Conservation (phyloP, 129 eudicot genomes). For the Lonicera japonica region DNA sequence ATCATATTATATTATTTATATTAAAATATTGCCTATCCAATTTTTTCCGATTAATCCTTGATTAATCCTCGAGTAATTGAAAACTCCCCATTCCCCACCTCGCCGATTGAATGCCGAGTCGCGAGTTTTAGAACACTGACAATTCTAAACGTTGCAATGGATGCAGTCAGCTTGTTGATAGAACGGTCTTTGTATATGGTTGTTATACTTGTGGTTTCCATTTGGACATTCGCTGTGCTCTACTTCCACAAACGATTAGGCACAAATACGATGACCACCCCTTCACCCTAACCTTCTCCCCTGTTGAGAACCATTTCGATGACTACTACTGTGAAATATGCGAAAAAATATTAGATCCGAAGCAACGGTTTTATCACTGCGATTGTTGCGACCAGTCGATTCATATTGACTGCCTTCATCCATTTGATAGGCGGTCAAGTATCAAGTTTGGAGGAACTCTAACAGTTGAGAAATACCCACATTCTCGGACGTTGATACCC, state of each 20-base stretch:
- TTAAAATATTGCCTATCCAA: too few species aligned
- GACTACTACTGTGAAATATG: constrained; percentile 4
- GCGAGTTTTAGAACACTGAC: too few species aligned
- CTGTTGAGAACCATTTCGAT: neutral
- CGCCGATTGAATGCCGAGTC: too few species aligned
- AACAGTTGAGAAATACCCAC: too few species aligned
- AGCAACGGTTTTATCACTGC: neutral
- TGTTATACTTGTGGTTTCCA: neutral
- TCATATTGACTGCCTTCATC: neutral
- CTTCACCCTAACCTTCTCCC: neutral
- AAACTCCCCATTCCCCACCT: too few species aligned
- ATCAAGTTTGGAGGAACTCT: neutral
- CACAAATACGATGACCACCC: constrained; percentile 1
- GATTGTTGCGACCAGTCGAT: neutral
- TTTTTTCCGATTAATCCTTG: too few species aligned
- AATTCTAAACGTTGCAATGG: neutral
- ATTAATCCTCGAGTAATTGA: too few species aligned
- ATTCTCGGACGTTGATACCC: too few species aligned
- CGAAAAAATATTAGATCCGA: neutral
- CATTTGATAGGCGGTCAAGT: neutral
- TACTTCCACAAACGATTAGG: neutral
- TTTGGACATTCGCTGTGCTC: neutral
- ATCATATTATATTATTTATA: too few species aligned
- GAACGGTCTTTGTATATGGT: neutral
- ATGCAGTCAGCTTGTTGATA: neutral